Evolutionary conservation across 106 monocot species (phyloP).

Genomic region (Agapanthus africanus): DNA sequence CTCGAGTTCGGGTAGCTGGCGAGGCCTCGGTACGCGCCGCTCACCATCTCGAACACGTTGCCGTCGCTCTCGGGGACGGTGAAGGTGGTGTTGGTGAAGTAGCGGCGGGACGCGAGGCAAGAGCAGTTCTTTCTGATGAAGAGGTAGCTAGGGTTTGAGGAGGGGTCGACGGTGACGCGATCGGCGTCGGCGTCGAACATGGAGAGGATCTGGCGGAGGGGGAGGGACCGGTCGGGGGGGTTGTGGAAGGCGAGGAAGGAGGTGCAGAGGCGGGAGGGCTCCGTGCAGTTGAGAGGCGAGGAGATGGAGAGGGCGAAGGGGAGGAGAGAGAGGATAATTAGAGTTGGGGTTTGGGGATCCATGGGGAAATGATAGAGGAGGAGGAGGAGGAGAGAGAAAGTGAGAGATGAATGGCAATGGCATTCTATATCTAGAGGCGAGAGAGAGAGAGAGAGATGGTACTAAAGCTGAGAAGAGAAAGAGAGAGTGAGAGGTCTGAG

Average conservation of each 20-base stretch:
- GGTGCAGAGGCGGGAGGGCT: slow-evolving; percentile 74
- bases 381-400: neutral
- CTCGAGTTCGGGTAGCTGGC: slow-evolving; percentile 36
- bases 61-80: slow-evolving; percentile 23
- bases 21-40: slow-evolving; percentile 37
- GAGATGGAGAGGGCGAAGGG: slow-evolving; percentile 4
- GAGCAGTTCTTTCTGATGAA: slow-evolving; percentile 98
- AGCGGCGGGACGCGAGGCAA: slow-evolving; percentile 34
- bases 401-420: neutral
- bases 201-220: slow-evolving; percentile 45
- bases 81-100: slow-evolving; percentile 87
- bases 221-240: slow-evolving; percentile 16
- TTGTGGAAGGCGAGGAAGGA: slow-evolving; percentile 72
- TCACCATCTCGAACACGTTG: slow-evolving; percentile 6
- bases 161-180: slow-evolving; percentile 69
- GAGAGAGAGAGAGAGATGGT: too few relatives aligned
- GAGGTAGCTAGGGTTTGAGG: slow-evolving; percentile 34
- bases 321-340: neutral
- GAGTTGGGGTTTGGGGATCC: neutral
- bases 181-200: slow-evolving; percentile 68
- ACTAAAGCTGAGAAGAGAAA: too few relatives aligned
- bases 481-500: too few relatives aligned
- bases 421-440: too few relatives aligned
- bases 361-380: neutral
- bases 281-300: slow-evolving; percentile 78